Percentiles rank a stretch among this genome's conserved stretches.
Conservation (phyloP, 108 stramenopile genomes). For the Cyclotella sp. region DNA sequence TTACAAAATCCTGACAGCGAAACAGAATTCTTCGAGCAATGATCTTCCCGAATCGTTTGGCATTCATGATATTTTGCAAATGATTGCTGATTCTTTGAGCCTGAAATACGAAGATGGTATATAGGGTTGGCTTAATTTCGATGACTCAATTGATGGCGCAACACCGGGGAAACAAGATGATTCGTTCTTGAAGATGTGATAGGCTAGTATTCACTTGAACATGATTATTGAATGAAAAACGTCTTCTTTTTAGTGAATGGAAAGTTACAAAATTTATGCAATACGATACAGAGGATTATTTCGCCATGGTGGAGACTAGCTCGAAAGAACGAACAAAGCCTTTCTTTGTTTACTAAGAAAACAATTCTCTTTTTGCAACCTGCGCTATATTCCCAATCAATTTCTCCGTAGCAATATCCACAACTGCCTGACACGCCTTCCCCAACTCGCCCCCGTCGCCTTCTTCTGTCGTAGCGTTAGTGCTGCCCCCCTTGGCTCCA, state of each 20-base stretch:
- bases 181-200: too few relatives aligned
- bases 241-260: too few relatives aligned
- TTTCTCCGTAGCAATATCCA: slow-evolving; percentile 53
- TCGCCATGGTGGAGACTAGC: too few relatives aligned
- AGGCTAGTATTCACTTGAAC: too few relatives aligned
- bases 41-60: neutral
- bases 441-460: slow-evolving; percentile 38
- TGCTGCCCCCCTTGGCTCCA: neutral
- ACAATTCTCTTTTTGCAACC: slow-evolving; percentile 44
- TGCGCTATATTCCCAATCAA: slow-evolving; percentile 49
- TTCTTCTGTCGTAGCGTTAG: neutral
- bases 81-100: neutral
- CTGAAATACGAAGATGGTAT: neutral
- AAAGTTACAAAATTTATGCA: too few relatives aligned
- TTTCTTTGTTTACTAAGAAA: slow-evolving; percentile 28
- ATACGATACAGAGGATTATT: too few relatives aligned
- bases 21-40: neutral
- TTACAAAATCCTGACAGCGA: neutral
- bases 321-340: neutral
- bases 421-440: slow-evolving; percentile 53
- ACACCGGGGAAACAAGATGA: too few relatives aligned
- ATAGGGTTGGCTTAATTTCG: neutral
- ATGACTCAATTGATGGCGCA: neutral
- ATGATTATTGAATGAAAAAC: too few relatives aligned
- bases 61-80: neutral